Evolutionary conservation across 768 basidiomycete genomes (phyloP), one percentile per base, ranked within the genome.

Genomic region (Phallus indusiatus): DNA sequence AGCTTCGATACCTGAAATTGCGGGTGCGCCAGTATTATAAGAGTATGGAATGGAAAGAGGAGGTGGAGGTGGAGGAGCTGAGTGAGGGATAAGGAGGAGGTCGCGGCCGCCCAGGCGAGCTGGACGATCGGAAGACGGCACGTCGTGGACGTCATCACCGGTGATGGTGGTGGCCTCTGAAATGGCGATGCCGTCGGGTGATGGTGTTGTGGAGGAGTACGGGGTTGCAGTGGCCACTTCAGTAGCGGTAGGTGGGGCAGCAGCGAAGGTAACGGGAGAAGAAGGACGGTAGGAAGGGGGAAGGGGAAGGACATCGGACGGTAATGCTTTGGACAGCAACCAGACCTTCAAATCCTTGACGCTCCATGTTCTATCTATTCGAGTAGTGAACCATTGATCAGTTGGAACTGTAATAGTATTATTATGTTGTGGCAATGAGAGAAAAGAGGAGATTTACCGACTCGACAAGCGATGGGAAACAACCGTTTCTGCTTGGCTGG

Each of bases 311-410:
- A 17, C 50, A 11, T 20, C 10, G 10, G 48, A 2, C 17, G 57
- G 57, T 17, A 59, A 48, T 16, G 57, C 57, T 24, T 59, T 59
- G 6, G 48, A 52, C 10, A 59, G 35, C 20, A 59, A 51, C 57
- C 57, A 59, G 10, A 59, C 36, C 37, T 59, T 59, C 20, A 59
- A 42, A 16, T 59, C 57, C 16, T 42, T 48, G 51, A 62, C 60
- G 22, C 16, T 37, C 61, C 61, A 62, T n/a, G 61, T 60, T 16
- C 61, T 48, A 22, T 62, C 61, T 42, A 62, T 54, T 8, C 61
- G 60, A n/a, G 61, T 60, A 1, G 61, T 62, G 2, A 62, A 59
- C 61, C 61, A 62, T 24, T 62, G 61, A 47, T 62, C 61, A 12
- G 59, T 60, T 17, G 61, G 61, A 24, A 62, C 61, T 62, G n/a